phyloP scores from a whole-genome alignment of 2,329 filamentous ascomycete genomes.

The Trichoderma semiorbis region DNA sequence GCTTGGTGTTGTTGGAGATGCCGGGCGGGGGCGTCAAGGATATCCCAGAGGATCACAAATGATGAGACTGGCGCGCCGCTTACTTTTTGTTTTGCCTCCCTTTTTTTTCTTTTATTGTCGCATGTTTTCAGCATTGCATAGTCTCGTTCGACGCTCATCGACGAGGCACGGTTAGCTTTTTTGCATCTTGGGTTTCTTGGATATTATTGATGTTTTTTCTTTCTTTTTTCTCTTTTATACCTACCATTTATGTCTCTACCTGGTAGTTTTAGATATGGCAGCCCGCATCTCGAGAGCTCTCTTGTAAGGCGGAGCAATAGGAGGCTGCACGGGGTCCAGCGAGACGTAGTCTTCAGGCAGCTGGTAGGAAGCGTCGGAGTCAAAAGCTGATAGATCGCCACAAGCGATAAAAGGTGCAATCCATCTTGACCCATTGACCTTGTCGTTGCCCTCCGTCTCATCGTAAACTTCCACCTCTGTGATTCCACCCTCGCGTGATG shows the following conservation, averaged over 20 bases:
- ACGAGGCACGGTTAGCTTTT: conserved; percentile 15
- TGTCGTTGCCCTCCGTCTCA: conserved; percentile 25
- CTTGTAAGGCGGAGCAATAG: conserved; percentile 93
- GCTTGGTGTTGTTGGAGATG: conserved; percentile 42
- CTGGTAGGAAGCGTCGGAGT: conserved; percentile 91
- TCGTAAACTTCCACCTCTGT: conserved; percentile 52
- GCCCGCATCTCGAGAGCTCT: conserved; percentile 72
- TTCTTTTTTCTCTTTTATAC: neutral
- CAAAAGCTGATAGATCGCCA: conserved; percentile 89
- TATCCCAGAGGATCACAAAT: conserved; percentile 29
- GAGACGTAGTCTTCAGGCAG: conserved; percentile 82
- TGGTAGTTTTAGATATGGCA: conserved; percentile 22
- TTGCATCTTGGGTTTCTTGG: conserved; percentile 4
- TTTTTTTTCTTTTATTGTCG: neutral
- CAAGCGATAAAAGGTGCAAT: conserved; percentile 97
- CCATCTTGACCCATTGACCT: conserved; percentile 58
- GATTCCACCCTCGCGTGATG: conserved; percentile 34
- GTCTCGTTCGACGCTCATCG: conserved; percentile 6
- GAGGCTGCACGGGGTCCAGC: conserved; percentile 88
- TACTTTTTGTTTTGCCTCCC: neutral
- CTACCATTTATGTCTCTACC: conserved; percentile 17
- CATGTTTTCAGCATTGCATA: conserved; percentile 17
- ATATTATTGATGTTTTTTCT: conserved; percentile 5
- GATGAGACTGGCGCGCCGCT: conserved; percentile 1
- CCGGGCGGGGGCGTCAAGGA: conserved; percentile 36